Percentiles rank a stretch among this genome's conserved stretches.
Conservation (phyloP, 768 basidiomycete species). For the Boletus sp. region DNA sequence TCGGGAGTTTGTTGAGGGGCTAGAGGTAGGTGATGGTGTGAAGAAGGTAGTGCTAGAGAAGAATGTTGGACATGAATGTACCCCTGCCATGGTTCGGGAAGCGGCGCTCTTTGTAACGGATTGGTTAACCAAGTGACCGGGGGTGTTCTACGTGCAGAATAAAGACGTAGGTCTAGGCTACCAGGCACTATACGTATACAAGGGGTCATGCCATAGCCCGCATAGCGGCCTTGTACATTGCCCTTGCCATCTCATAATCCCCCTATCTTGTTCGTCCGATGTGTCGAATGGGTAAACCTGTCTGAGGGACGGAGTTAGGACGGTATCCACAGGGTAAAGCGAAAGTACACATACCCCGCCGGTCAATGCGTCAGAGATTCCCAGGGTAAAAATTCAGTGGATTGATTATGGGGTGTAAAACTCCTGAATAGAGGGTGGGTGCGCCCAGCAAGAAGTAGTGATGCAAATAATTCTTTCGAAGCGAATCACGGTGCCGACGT, state of each 20-base stretch:
- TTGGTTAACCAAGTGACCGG: slow-evolving; percentile 23
- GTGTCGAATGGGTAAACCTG: slow-evolving; percentile 10
- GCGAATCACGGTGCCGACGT: slow-evolving; percentile 83
- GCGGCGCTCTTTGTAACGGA: slow-evolving; percentile 31
- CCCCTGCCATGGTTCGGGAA: slow-evolving; percentile 55
- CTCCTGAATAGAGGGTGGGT: not conserved
- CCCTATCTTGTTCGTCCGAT: slow-evolving; percentile 26
- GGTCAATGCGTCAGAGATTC: slow-evolving; percentile 78
- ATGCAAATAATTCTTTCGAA: slow-evolving; percentile 74
- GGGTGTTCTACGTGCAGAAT: not conserved
- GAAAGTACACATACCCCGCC: slow-evolving; percentile 77
- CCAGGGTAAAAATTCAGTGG: slow-evolving; percentile 43
- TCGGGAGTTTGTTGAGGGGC: slow-evolving; percentile 49
- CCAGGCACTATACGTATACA: no score
- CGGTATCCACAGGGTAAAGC: slow-evolving; percentile 86
- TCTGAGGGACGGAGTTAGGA: slow-evolving; percentile 69
- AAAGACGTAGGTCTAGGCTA: slow-evolving; percentile 1
- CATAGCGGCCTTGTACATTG: slow-evolving; percentile 80
- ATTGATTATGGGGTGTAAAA: not conserved
- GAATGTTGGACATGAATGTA: slow-evolving; percentile 60
- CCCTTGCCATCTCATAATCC: slow-evolving; percentile 60
- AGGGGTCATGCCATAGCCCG: slow-evolving; percentile 90
- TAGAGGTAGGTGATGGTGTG: slow-evolving; percentile 55
- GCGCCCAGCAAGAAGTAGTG: slow-evolving; percentile 54
- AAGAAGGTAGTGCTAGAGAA: slow-evolving; percentile 55